A percentile compares a stretch with the other conserved stretches of the same genome.
Evolutionary conservation across 208 protist species (phyloP).

Genomic region (Trypanosomatidae sp.): DNA sequence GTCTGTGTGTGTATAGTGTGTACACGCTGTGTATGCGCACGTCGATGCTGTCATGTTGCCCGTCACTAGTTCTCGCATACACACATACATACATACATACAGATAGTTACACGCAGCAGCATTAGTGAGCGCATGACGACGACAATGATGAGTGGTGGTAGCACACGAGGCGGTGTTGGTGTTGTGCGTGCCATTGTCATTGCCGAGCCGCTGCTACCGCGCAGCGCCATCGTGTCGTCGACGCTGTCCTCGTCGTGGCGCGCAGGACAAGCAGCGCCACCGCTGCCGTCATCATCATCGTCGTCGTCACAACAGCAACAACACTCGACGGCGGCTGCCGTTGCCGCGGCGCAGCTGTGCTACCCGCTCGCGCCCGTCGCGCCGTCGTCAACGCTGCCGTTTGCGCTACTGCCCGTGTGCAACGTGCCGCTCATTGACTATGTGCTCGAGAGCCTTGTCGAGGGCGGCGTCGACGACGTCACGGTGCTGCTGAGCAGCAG

Average conservation of each 20-base stretch:
- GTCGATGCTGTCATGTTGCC: too few relatives aligned
- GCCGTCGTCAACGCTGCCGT: constrained; percentile 35
- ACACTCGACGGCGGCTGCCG: not conserved
- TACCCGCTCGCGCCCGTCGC: constrained; percentile 50
- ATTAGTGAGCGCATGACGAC: not conserved
- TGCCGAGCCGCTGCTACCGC: constrained; percentile 37
- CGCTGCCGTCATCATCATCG: too few relatives aligned
- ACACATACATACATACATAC: not conserved
- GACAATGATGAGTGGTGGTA: too few relatives aligned
- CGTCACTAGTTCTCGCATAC: too few relatives aligned
- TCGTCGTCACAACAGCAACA: too few relatives aligned
- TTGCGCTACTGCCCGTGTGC: constrained; percentile 70
- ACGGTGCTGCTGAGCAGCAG: constrained; percentile 43
- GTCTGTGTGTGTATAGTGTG: too few relatives aligned
- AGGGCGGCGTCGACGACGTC: constrained; percentile 59
- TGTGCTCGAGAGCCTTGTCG: constrained; percentile 66
- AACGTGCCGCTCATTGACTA: constrained; percentile 84
- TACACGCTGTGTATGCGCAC: too few relatives aligned
- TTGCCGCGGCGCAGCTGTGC: not conserved
- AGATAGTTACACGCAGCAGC: not conserved
- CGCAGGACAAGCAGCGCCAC: too few relatives aligned
- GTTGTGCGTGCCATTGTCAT: constrained; percentile 49
- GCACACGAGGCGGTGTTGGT: not conserved
- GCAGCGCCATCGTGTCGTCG: too few relatives aligned
- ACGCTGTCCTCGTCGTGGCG: constrained; percentile 5